A percentile compares a stretch with the other conserved stretches of the same genome.
These are phyloP conservation scores for Penicillium hordei DNA, from an alignment of 2,329 filamentous ascomycete genomes.

Conservation along the genomic window DNA sequence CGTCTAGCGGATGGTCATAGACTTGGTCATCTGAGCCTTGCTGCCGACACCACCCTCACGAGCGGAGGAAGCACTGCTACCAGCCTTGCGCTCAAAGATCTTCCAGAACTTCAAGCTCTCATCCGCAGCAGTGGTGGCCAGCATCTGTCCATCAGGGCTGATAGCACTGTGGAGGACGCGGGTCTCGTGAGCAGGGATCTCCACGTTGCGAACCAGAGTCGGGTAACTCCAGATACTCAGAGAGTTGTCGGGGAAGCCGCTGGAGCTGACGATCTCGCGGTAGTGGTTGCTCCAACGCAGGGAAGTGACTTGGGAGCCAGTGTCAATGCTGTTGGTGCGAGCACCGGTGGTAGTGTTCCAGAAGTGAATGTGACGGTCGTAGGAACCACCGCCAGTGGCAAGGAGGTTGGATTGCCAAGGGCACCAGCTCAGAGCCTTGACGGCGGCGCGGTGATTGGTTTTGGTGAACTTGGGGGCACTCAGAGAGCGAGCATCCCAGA, in stretches of 20 bases:
- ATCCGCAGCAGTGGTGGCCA: constrained; percentile 92
- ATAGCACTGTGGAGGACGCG: constrained; percentile 94
- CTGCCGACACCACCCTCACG: constrained; percentile 66
- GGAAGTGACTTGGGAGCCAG: constrained; percentile 93
- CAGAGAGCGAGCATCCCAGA: constrained; percentile 95
- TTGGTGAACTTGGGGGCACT: constrained; percentile 97
- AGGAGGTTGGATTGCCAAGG: constrained; percentile 98
- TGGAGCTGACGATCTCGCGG: constrained; percentile 96
- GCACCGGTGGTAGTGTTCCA: constrained; percentile 99
- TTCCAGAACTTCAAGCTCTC: constrained; percentile 99
- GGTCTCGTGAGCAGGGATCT: constrained; percentile 97
- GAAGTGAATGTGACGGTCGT: constrained; percentile 98
- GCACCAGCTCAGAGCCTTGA: constrained; percentile 98
- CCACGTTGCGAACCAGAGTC: constrained; percentile 91
- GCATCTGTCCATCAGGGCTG: constrained; percentile 96
- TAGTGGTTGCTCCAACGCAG: constrained; percentile 96
- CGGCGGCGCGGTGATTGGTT: constrained; percentile 98
- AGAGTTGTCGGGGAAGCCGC: constrained; percentile 98
- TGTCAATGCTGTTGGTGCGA: constrained; percentile 98
- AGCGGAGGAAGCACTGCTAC: constrained; percentile 62
- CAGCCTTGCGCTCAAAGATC: constrained; percentile 97
- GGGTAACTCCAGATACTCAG: constrained; percentile 99
- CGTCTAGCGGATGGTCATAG: constrained; percentile 84
- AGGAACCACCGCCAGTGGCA: constrained; percentile 91
- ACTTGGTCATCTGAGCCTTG: constrained; percentile 86